Evolutionary conservation across 164 flowering plant genomes (phyloP), one percentile per base, ranked within the genome.

Genomic region (Malania oleifera): DNA sequence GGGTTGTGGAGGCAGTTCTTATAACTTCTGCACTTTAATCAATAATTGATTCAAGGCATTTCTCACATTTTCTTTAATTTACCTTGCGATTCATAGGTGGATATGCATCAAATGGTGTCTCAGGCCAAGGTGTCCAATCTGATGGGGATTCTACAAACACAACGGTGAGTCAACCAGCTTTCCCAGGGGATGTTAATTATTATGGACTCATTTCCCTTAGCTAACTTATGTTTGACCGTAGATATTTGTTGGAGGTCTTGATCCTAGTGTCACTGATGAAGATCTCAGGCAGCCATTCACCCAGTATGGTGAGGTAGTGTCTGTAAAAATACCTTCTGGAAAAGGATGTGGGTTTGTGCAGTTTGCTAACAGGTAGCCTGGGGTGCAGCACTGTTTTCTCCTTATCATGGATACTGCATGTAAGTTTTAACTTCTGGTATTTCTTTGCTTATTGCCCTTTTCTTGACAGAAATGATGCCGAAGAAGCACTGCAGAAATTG

Each of bases 241-340:
- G 98, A 90, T 92, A 64, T 92, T 89, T 79, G 98, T 92, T 71
- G 98, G 98, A 38, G 98, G 95, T 48, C 96, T 92, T 57, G 97
- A 90, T 62, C 78, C 95, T 25, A 81, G 62, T 67, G 88, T 84
- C 28, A 83, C 81, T 26, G 98, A 89, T 63, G 98, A 87, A 61
- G 95, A 90, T 59, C 87, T 89, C n/a, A 84, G 74, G 75, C 87
- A 84, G 55, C 75, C 89, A 31, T 92, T 92, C 72, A 75, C 87
- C 24, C 80, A 84, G 66, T 73, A 81, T 64, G 98, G 98, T 44
- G 96, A 87, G 70, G 77, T 92, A 43, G 79, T 77, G 35, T 87
- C 95, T 22, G 95, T 92, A 45, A 92, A 92, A 67, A 90, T 92
- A 54, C 97, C 97, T n/a, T 68, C 65, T 39, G 96, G 95, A 26